A percentile compares a stretch with the other conserved stretches of the same genome.
These are phyloP conservation scores for Saccharomyces uvarum DNA, from an alignment of 1,139 yeast species.

Conservation along the genomic window DNA sequence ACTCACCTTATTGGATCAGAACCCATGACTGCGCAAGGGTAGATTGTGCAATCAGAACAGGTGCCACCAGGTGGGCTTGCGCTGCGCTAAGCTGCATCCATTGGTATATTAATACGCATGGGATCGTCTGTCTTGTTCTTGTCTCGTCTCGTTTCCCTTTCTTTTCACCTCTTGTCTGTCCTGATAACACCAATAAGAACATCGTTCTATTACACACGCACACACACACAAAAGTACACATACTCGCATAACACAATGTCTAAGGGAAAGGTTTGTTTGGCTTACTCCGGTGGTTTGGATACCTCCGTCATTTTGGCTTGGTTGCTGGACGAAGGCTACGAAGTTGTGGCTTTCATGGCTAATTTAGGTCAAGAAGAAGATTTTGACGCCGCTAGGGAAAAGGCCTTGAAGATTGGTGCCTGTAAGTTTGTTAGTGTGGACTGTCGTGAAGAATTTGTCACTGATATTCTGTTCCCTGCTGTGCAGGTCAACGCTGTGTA, in stretches of 20 bases:
- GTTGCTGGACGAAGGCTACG: slow-evolving; percentile 96
- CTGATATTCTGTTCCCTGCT: slow-evolving; percentile 87
- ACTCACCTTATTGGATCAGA: background rate
- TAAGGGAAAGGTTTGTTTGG: slow-evolving; percentile 97
- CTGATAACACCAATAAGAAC: background rate
- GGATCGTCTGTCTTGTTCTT: background rate
- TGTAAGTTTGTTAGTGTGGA: slow-evolving; percentile 90
- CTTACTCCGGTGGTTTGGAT: slow-evolving; percentile 98
- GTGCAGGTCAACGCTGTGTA: slow-evolving; percentile 94
- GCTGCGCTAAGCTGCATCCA: background rate
- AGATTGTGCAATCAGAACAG: background rate
- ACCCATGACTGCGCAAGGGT: background rate
- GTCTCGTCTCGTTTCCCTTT: background rate
- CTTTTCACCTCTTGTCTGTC: background rate
- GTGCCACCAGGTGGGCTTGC: background rate
- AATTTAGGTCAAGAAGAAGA: slow-evolving; percentile 99
- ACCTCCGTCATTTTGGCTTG: slow-evolving; percentile 96
- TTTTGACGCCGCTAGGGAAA: slow-evolving; percentile 92
- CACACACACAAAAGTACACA: background rate
- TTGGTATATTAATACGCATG: background rate
- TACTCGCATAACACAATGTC: slow-evolving; percentile 45
- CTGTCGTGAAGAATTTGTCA: slow-evolving; percentile 90
- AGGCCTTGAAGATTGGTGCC: slow-evolving; percentile 95
- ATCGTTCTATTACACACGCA: background rate
- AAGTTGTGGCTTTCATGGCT: slow-evolving; percentile 95